Evolutionary conservation across 352 stramenopile species (phyloP), one percentile per base, ranked within the genome.

Genomic region (Pythium rhizo-oryzae): DNA sequence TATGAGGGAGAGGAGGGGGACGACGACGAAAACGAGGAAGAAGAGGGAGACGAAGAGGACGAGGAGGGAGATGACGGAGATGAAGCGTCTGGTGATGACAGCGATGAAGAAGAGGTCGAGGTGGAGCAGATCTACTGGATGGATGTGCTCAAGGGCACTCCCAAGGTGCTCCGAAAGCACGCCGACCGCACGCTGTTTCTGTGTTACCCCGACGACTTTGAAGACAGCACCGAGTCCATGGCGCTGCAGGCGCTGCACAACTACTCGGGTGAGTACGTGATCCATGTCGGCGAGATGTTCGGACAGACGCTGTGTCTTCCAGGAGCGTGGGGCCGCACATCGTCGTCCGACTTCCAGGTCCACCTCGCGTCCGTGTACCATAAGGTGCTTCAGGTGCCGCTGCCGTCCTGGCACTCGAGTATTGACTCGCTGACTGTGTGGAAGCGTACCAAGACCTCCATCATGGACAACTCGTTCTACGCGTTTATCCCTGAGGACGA

Each of bases 281-380:
- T 98, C 72, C 93, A 98, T 74, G 89, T 98, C 16, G 95, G 95
- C 39, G 95, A 98, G 81, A 74, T 98, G n/a, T 97, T 93, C 66
- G 80, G 89, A 4, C 89, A 98, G 65, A 94, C 90, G 0, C 62
- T 98, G 43, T 95, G 82, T 59, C 78, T 97, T 41, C 91, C 95
- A 33, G 90, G 94, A 35, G 77, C 92, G 53, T 97, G 93, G 89
- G 95, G 95, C 39, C 81, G 95, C 53, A 98, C 92, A 13, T 98
- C 91, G 13, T 93, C 90, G 21, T 80, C 91, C 35, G 91, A 97
- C 44, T 98, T 98, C 68, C 94, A 98, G 71, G 84, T 89, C 64
- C 81, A 92, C 62, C 75, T 98, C 25, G 89, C 90, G 19, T 84
- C 87, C 16, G 87, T 98, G 53, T 98, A 96, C 74, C 95, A 98